phyloP scores from a whole-genome alignment of 1,139 yeast genomes.

The Pichia sp. region DNA sequence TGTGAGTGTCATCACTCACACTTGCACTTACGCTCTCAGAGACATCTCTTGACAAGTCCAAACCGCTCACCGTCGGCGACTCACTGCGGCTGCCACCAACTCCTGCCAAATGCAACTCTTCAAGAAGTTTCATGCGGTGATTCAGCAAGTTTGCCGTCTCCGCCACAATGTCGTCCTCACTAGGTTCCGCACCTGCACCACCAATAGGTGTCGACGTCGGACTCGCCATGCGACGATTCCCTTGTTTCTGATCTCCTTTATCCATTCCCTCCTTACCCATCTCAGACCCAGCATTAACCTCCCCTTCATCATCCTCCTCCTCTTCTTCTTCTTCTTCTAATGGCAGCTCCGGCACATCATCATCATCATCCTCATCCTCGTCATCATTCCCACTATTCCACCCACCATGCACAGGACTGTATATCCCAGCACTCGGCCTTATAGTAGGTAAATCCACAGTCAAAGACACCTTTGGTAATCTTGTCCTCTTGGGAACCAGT shows the following conservation, averaged over 20 bases:
- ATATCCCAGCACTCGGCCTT: conserved; percentile 9
- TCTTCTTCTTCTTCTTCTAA: background rate
- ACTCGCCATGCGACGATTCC: too few species aligned
- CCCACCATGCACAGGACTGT: conserved; percentile 3
- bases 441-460: conserved; percentile 11
- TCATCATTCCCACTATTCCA: background rate
- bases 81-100: too few species aligned
- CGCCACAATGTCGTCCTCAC: too few species aligned
- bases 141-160: conserved; percentile 9
- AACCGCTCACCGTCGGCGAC: too few species aligned
- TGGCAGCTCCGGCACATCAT: background rate
- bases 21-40: too few species aligned
- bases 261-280: too few species aligned
- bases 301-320: background rate
- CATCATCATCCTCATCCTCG: background rate
- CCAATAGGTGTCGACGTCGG: too few species aligned
- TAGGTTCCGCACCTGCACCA: too few species aligned
- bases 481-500: too few species aligned
- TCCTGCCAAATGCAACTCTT: conserved; percentile 6
- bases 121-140: conserved; percentile 10
- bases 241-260: too few species aligned
- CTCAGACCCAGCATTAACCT: conserved; percentile 3
- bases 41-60: too few species aligned
- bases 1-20: too few species aligned
- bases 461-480: conserved; percentile 1